Conservation (phyloP, 495 filamentous ascomycete genomes). For the Lasiosphaeria miniovina region DNA sequence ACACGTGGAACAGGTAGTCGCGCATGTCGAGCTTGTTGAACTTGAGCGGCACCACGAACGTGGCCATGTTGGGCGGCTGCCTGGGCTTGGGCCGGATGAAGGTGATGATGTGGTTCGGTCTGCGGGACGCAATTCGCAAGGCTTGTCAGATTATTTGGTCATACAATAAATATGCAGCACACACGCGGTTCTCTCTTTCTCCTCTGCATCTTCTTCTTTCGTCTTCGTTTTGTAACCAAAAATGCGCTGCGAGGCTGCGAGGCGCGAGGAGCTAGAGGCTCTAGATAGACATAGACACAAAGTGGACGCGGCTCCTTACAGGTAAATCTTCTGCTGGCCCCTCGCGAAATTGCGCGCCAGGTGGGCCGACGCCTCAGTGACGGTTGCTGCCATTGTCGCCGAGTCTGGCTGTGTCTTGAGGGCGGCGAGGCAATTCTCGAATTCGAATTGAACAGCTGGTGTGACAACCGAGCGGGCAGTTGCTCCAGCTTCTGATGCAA, state of each 20-base stretch:
- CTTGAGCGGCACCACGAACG: slow-evolving; percentile 79
- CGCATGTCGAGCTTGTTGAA: slow-evolving; percentile 90
- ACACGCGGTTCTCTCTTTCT: too few species aligned
- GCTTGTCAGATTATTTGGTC: too few species aligned
- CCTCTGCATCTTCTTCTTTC: too few species aligned
- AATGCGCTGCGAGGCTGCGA: not conserved
- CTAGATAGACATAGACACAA: not conserved
- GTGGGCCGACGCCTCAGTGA: slow-evolving; percentile 3
- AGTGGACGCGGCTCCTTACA: slow-evolving; percentile 49
- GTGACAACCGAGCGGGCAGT: not conserved
- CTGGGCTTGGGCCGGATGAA: slow-evolving; percentile 65
- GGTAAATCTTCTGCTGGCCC: slow-evolving; percentile 47
- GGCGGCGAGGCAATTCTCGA: not conserved
- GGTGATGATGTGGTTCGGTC: slow-evolving; percentile 73
- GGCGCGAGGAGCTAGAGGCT: not conserved
- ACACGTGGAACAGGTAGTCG: slow-evolving; percentile 79
- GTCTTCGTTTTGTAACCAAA: not conserved
- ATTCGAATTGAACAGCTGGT: not conserved
- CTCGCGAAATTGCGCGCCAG: slow-evolving; percentile 1
- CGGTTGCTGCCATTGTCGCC: slow-evolving; percentile 14
- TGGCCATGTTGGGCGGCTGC: slow-evolving; percentile 72
- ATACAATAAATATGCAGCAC: too few species aligned
- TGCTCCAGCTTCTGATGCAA: not conserved
- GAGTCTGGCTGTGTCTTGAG: not conserved
- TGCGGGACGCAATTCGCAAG: slow-evolving; percentile 29